Conservation (phyloP, 2,329 filamentous ascomycete genomes). For the Fusarium torulosum region DNA sequence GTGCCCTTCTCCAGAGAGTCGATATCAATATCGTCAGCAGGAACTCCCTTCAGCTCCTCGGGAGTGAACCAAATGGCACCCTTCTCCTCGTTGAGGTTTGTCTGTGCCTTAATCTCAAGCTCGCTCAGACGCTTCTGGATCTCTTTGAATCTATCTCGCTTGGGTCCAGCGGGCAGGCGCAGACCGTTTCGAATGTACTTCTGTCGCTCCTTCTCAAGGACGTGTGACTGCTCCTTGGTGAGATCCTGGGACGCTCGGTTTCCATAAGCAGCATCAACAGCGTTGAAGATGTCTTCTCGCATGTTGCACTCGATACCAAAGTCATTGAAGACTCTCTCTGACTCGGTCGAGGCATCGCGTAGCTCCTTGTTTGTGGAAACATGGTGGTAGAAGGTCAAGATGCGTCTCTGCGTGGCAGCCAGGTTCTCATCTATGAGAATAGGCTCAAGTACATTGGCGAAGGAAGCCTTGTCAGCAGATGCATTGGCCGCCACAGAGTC, state of each 20-base stretch:
- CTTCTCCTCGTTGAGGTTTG: slow-evolving; percentile 85
- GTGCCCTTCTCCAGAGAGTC: slow-evolving; percentile 77
- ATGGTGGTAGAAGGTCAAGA: slow-evolving; percentile 84
- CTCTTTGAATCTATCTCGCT: slow-evolving; percentile 85
- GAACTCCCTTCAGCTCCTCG: slow-evolving; percentile 80
- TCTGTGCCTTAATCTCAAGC: slow-evolving; percentile 80
- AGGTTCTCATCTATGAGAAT: slow-evolving; percentile 80
- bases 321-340: slow-evolving; percentile 80
- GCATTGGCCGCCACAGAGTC: slow-evolving; percentile 76
- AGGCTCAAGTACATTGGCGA: slow-evolving; percentile 69
- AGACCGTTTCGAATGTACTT: slow-evolving; percentile 82
- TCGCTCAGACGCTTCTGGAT: slow-evolving; percentile 85
- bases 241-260: slow-evolving; percentile 65
- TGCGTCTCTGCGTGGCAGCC: slow-evolving; percentile 69
- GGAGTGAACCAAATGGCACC: slow-evolving; percentile 83
- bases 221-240: slow-evolving; percentile 76
- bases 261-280: slow-evolving; percentile 70
- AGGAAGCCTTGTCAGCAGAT: slow-evolving; percentile 64
- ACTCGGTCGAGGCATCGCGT: slow-evolving; percentile 80
- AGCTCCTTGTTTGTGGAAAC: slow-evolving; percentile 77
- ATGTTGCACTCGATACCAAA: slow-evolving; percentile 83
- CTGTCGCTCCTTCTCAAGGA: slow-evolving; percentile 83
- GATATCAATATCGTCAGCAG: slow-evolving; percentile 75
- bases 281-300: slow-evolving; percentile 82
- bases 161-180: slow-evolving; percentile 74